Percentiles rank a stretch among this genome's conserved stretches.
These are phyloP conservation scores for Musa acuminata DNA, from an alignment of 176 grass and related monocot species.

Conservation along the genomic window DNA sequence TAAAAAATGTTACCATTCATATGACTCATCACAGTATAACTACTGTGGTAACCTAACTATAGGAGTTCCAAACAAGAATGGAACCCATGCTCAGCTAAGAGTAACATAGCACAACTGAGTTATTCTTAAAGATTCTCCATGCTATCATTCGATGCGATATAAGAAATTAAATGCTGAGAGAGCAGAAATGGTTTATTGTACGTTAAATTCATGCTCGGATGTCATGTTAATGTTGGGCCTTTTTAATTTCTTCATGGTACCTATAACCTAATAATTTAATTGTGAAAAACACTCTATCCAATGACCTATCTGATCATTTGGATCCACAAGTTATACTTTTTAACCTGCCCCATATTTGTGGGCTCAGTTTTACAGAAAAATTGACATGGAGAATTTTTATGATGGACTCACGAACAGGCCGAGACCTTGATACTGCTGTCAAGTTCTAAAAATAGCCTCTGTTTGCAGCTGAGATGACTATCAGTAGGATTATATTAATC, in stretches of 20 bases:
- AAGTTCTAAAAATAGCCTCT: not conserved
- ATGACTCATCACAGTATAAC: not conserved
- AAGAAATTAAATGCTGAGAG: not conserved
- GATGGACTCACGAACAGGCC: not conserved
- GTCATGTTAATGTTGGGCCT: no score
- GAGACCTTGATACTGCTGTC: not conserved
- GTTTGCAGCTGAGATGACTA: not conserved
- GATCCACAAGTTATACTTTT: no score
- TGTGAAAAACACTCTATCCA: not conserved
- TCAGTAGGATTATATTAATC: not conserved
- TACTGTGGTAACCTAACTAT: not conserved
- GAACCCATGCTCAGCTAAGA: not conserved
- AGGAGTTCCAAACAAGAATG: not conserved
- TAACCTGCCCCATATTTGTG: no score
- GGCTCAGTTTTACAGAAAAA: no score
- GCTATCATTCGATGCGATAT: not conserved
- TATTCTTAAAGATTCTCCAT: not conserved
- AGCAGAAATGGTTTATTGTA: not conserved
- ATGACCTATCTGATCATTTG: not conserved
- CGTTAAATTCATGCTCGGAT: not conserved
- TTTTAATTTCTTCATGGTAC: no score
- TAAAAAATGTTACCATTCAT: not conserved
- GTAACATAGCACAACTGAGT: no score
- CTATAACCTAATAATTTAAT: no score
- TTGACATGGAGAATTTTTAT: not conserved